Base-by-base conservation (phyloP, 2,329 filamentous ascomycete genomes). In the Cladorrhinum sp. region DNA sequence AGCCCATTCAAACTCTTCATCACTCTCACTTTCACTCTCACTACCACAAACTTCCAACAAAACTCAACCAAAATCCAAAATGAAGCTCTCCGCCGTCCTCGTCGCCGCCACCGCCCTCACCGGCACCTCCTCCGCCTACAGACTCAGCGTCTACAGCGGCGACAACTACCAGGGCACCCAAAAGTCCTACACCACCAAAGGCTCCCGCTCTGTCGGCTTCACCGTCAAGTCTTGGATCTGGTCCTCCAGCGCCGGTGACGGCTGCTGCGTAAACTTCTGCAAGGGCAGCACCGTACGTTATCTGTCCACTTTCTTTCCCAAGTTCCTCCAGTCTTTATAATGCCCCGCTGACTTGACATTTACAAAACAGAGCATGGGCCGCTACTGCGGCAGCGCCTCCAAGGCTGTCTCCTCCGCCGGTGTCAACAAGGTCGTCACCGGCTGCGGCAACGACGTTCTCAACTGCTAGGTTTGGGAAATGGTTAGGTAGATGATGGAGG, bases 201-300 rank as follows among this genome's bases (percentile, higher is more conserved):
- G 53, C 6, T 55, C 53, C 53, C 53, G 33, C 53, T 26, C 10
- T n/a, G 53, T 55, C 14, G 53, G 53, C 20, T 55, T 55, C 53
- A 55, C 53, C 33, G 53, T 55, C 53, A 55, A 55, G 53, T 55
- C 53, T n/a, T 55, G 53, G 53, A 55, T 55, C 33, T 55, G 53
- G 53, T 8, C 30, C 8, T 55, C 53, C 4, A 9, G 1, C 6
- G 5, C 14, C 14, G 53, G 53, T 55, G 53, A 55, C 42, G 53
- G 53, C 53, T 55, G 53, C 53, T 55, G 53, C 23, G 49, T 51
- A 3, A 51, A 51, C 49, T 51, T 51, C 23, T 51, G 49, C 49
- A 51, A 51, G 49, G 49, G 49, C 20, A 26, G 20, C 21, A 51
- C 49, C 7, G 53, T 55, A 42, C 3, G 53, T 39, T 24, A 8